phyloP scores from a whole-genome alignment of 2,329 filamentous ascomycete species.

The Ophioceras dolichostomum region DNA sequence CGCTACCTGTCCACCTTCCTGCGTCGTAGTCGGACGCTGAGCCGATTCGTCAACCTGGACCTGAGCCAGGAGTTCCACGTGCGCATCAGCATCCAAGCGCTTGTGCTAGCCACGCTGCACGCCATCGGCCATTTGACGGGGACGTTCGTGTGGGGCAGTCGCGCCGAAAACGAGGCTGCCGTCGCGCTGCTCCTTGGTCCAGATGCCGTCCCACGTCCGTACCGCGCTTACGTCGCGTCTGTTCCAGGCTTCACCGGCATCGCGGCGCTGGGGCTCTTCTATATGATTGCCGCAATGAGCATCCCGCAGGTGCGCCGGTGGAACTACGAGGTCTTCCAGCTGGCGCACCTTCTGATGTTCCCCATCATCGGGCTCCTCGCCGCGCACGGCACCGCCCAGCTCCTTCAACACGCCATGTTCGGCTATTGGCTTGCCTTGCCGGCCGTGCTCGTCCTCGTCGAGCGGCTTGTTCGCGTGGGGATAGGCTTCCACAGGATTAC shows the following conservation, averaged over 20 bases:
- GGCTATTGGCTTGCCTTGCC: conserved; percentile 44
- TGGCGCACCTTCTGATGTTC: conserved; percentile 44
- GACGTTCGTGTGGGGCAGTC: conserved; percentile 37
- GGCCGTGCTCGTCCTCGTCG: conserved; percentile 34
- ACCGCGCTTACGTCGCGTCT: conserved; percentile 31
- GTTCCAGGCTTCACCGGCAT: conserved; percentile 39
- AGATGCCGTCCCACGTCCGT: conserved; percentile 28
- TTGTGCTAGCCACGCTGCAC: conserved; percentile 38
- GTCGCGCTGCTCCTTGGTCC: conserved; percentile 31
- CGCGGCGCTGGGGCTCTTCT: conserved; percentile 34
- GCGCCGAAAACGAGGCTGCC: conserved; percentile 25
- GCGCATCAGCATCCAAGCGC: conserved; percentile 35
- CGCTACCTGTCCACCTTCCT: conserved; percentile 40
- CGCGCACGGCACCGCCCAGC: conserved; percentile 36
- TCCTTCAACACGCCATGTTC: conserved; percentile 43
- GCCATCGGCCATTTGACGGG: conserved; percentile 41
- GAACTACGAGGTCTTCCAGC: conserved; percentile 45
- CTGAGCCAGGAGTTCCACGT: conserved; percentile 42
- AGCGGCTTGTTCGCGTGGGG: conserved; percentile 30
- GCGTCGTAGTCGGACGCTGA: conserved; percentile 36
- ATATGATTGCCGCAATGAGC: conserved; percentile 31
- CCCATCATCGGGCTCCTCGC: conserved; percentile 43
- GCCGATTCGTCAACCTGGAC: conserved; percentile 45
- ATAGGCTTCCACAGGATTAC: conserved; percentile 34
- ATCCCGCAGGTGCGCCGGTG: conserved; percentile 35